These are phyloP conservation scores for Petasospora fabianii DNA, from an alignment of 1,139 yeast species.

Conservation along the genomic window DNA sequence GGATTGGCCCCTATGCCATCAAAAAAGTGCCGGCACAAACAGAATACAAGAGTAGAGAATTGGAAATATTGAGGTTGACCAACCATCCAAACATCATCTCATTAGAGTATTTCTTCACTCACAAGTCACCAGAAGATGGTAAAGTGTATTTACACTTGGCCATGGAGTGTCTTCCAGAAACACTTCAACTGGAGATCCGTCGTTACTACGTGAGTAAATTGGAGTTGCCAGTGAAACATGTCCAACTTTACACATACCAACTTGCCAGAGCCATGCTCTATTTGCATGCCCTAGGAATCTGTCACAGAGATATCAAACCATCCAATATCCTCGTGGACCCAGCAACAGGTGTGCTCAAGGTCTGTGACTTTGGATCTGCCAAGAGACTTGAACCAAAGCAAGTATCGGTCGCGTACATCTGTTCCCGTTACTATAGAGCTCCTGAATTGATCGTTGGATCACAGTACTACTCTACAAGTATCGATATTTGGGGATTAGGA, in stretches of 20 bases:
- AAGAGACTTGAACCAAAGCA: slow-evolving; percentile 69
- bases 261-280: slow-evolving; percentile 80
- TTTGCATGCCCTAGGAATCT: slow-evolving; percentile 72
- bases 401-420: slow-evolving; percentile 74
- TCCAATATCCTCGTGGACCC: slow-evolving; percentile 77
- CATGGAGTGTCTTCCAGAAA: slow-evolving; percentile 83
- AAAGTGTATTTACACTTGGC: slow-evolving; percentile 74
- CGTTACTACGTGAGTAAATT: slow-evolving; percentile 60
- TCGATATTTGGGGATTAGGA: slow-evolving; percentile 84
- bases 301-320: slow-evolving; percentile 82
- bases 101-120: slow-evolving; percentile 66
- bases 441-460: slow-evolving; percentile 82
- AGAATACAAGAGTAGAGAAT: slow-evolving; percentile 75
- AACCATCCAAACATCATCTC: slow-evolving; percentile 76
- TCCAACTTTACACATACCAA: slow-evolving; percentile 77
- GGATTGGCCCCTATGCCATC: slow-evolving; percentile 81
- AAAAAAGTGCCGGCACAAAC: slow-evolving; percentile 84
- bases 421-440: slow-evolving; percentile 78
- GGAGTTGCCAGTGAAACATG: slow-evolving; percentile 67
- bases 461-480: slow-evolving; percentile 68
- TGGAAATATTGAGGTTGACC: slow-evolving; percentile 68
- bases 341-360: slow-evolving; percentile 56
- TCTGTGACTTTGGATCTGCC: slow-evolving; percentile 83
- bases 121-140: slow-evolving; percentile 51
- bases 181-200: slow-evolving; percentile 69